Percentiles rank a stretch among this genome's conserved stretches.
Conservation (phyloP, 176 grass and related monocot species). For the Elaeis guineensis region DNA sequence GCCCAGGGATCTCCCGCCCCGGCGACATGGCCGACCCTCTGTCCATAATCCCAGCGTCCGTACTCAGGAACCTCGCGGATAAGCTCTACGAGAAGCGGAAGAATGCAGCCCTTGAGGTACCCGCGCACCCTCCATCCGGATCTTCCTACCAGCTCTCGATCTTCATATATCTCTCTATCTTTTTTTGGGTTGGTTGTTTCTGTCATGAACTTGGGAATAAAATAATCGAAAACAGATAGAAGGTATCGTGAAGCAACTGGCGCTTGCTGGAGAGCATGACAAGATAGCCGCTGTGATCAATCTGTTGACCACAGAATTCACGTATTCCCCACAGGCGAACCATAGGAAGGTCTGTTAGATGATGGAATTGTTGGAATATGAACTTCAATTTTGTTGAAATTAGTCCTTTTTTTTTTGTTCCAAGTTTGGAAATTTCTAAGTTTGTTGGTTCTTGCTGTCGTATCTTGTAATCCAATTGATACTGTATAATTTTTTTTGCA, state of each 20-base stretch:
- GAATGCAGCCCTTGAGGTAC: conserved; percentile 97
- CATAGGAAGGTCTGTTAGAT: conserved; percentile 71
- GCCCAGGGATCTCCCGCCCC: conserved; percentile 6
- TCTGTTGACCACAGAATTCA: conserved; percentile 57
- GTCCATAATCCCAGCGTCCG: conserved; percentile 67
- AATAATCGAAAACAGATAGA: conserved; percentile 48
- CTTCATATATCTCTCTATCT: background rate
- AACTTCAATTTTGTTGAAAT: too few relatives aligned
- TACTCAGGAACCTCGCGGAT: conserved; percentile 86
- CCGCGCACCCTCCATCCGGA: conserved; percentile 14
- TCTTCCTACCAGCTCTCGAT: background rate
- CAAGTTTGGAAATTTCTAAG: too few relatives aligned
- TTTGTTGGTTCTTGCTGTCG: too few relatives aligned
- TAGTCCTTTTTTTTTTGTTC: too few relatives aligned
- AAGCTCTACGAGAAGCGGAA: conserved; percentile 99
- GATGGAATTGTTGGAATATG: background rate
- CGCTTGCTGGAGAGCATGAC: conserved; percentile 67
- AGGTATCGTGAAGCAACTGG: conserved; percentile 79
- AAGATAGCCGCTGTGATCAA: conserved; percentile 73
- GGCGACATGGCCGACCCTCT: conserved; percentile 46
- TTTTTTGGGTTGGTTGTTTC: background rate
- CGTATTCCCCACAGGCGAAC: conserved; percentile 62
- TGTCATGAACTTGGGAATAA: background rate
- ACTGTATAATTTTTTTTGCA: conserved; percentile 24
- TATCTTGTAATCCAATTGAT: too few relatives aligned